Evolutionary conservation across 2,329 filamentous ascomycete genomes (phyloP).

Genomic region (Ophiocordyceps robertsii): DNA sequence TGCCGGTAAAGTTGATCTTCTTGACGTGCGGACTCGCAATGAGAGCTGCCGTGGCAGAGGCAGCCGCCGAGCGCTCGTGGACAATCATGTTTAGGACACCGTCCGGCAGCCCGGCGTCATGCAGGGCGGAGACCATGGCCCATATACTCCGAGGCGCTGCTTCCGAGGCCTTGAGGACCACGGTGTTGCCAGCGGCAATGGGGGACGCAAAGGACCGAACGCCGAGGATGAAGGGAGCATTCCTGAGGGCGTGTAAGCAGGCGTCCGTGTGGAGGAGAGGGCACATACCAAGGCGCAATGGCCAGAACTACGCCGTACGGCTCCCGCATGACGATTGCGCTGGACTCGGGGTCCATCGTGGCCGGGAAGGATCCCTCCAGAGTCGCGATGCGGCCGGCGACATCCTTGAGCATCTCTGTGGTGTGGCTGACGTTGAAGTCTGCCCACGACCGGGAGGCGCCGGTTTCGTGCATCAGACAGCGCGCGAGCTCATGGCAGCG

Average conservation of each 20-base stretch:
- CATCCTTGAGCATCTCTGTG: slow-evolving; percentile 25
- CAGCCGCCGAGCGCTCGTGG: slow-evolving; percentile 49
- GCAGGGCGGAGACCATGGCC: slow-evolving; percentile 49
- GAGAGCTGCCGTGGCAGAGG: slow-evolving; percentile 50
- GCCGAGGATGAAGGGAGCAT: slow-evolving; percentile 42
- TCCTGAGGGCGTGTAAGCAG: slow-evolving; percentile 24
- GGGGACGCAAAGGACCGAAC: slow-evolving; percentile 44
- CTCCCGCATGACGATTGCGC: slow-evolving; percentile 56
- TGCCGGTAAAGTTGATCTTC: slow-evolving; percentile 82
- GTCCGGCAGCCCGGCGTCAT: slow-evolving; percentile 61
- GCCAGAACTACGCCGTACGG: slow-evolving; percentile 68
- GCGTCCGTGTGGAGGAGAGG: not conserved
- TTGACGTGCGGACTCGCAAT: slow-evolving; percentile 55
- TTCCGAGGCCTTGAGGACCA: slow-evolving; percentile 61
- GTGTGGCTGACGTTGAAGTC: slow-evolving; percentile 24
- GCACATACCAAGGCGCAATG: slow-evolving; percentile 64
- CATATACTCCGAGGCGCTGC: slow-evolving; percentile 49
- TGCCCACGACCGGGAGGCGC: slow-evolving; percentile 22
- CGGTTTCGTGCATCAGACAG: slow-evolving; percentile 43
- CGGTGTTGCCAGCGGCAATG: slow-evolving; percentile 66
- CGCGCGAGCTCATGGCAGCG: slow-evolving; percentile 45
- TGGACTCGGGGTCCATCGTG: slow-evolving; percentile 15
- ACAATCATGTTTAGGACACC: slow-evolving; percentile 66
- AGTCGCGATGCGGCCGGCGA: slow-evolving; percentile 27
- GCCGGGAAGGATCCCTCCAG: slow-evolving; percentile 24